phyloP scores from a whole-genome alignment of 106 monocot species.

The Amphibolis antarctica region DNA sequence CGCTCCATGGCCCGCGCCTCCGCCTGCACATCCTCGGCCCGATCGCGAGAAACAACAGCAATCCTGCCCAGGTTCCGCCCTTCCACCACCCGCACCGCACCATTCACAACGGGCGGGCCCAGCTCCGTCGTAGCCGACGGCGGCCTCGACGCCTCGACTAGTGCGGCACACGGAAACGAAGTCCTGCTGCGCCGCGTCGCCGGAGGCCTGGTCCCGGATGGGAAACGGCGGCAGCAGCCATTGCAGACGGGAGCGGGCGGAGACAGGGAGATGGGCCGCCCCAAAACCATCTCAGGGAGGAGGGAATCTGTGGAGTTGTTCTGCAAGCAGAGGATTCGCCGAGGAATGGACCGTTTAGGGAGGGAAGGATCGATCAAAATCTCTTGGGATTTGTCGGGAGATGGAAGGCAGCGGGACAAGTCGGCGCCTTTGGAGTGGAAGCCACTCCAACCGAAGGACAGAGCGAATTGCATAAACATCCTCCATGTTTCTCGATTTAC shows the following conservation, averaged over 20 bases:
- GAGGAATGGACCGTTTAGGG: not conserved
- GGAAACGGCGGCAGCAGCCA: not conserved
- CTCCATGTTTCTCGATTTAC: no score
- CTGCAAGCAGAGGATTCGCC: not conserved
- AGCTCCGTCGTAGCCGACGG: not conserved
- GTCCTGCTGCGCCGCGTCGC: not conserved
- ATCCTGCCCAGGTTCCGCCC: not conserved
- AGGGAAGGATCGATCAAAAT: not conserved
- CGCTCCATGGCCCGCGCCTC: slow-evolving; percentile 74
- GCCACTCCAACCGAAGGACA: no score
- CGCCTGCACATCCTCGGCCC: slow-evolving; percentile 63
- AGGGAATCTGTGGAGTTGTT: no score
- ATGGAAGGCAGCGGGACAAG: not conserved
- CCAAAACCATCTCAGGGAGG: not conserved
- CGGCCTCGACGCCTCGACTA: slow-evolving; percentile 14
- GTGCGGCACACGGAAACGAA: slow-evolving; percentile 7
- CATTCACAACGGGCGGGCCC: not conserved
- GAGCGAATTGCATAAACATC: no score
- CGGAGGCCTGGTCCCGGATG: not conserved
- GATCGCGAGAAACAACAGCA: slow-evolving; percentile 17
- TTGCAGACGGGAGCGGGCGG: not conserved
- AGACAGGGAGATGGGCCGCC: slow-evolving; percentile 1
- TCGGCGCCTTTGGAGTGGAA: not conserved
- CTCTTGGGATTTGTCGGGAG: not conserved
- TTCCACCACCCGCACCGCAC: slow-evolving; percentile 1